These are phyloP conservation scores for Saccharum hybrid DNA, from an alignment of 202 grass and related monocot species.

Conservation along the genomic window DNA sequence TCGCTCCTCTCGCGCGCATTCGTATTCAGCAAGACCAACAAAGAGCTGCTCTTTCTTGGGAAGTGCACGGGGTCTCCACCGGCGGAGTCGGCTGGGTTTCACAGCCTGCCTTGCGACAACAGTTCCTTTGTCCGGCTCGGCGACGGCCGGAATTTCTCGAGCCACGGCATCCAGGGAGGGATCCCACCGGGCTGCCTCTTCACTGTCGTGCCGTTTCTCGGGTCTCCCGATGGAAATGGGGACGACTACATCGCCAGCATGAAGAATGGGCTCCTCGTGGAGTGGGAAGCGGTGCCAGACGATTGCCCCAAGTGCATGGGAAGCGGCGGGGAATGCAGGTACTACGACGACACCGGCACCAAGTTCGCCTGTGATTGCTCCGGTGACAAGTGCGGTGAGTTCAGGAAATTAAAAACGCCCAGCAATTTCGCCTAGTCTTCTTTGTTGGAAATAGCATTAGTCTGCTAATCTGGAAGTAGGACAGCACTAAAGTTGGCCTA, in stretches of 20 bases:
- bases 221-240: background rate
- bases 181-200: background rate
- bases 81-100: background rate
- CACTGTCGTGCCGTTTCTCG: slow-evolving; percentile 17
- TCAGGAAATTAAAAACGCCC: background rate
- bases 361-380: slow-evolving; percentile 54
- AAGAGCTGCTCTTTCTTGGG: slow-evolving; percentile 41
- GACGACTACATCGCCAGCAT: background rate
- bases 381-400: slow-evolving; percentile 45
- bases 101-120: background rate
- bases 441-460: background rate
- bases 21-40: slow-evolving; percentile 29
- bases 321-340: slow-evolving; percentile 41
- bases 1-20: background rate
- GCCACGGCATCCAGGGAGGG: background rate
- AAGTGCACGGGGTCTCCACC: background rate
- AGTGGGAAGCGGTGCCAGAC: slow-evolving; percentile 19
- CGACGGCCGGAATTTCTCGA: background rate
- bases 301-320: slow-evolving; percentile 46
- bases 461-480: background rate
- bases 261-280: slow-evolving; percentile 43
- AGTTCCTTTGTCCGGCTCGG: background rate
- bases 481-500: too few relatives aligned
- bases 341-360: background rate
- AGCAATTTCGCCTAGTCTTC: too few relatives aligned